phyloP scores from a whole-genome alignment of 345 rosid species.

The Mallotus nudiflorus region DNA sequence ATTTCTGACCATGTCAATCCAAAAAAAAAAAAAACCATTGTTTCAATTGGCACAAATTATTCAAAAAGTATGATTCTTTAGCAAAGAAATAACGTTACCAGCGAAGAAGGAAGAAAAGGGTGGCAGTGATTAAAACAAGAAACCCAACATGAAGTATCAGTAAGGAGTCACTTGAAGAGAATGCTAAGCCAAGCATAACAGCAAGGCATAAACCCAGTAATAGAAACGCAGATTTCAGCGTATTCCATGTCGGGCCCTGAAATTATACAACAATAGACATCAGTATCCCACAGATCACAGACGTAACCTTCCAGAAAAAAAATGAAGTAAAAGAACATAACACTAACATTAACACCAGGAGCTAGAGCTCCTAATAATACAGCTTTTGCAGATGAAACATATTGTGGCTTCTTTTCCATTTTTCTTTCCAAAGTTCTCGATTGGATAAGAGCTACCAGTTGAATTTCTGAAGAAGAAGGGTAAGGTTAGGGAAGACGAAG shows the following conservation, averaged over 20 bases:
- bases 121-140: conserved; percentile 61
- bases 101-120: conserved; percentile 80
- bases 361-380: conserved; percentile 82
- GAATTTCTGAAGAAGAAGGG: not conserved
- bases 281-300: not conserved
- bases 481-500: not conserved
- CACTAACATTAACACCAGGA: conserved; percentile 83
- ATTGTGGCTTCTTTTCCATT: conserved; percentile 28
- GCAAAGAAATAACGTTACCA: conserved; percentile 44
- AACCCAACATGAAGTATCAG: conserved; percentile 72
- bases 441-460: conserved; percentile 11
- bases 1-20: not conserved
- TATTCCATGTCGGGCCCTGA: conserved; percentile 88
- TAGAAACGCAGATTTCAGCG: conserved; percentile 68
- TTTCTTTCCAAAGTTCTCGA: not conserved
- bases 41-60: not conserved
- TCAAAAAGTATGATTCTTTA: not conserved
- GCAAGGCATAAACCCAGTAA: conserved; percentile 68
- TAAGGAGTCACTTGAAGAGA: conserved; percentile 68
- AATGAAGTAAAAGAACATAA: not conserved
- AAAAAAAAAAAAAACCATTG: not conserved
- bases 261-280: conserved; percentile 18
- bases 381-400: conserved; percentile 57
- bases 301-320: too few species aligned
- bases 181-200: conserved; percentile 76